These are phyloP conservation scores for Starmerella gropengiesseri DNA, from an alignment of 805 yeast genomes.

Conservation along the genomic window DNA sequence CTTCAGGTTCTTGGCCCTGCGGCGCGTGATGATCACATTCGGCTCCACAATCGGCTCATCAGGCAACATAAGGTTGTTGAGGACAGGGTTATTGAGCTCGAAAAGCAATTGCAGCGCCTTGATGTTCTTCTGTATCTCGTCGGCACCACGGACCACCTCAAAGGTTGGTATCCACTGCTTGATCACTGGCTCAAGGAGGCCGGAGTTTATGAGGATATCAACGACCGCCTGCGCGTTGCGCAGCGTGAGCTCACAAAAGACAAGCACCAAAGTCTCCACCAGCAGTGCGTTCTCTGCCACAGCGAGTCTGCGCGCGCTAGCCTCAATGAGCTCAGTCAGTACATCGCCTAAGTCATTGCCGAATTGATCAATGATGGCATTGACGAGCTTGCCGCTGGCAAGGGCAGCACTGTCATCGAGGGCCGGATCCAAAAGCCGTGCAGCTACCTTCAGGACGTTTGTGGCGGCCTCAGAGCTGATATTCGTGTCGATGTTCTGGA, in stretches of 20 bases:
- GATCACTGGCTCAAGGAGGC: conserved; percentile 47
- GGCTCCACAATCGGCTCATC: conserved; percentile 57
- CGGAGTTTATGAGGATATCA: conserved; percentile 40
- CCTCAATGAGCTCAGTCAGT: conserved; percentile 50
- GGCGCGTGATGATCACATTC: conserved; percentile 66
- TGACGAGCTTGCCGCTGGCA: conserved; percentile 60
- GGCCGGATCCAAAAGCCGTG: conserved; percentile 58
- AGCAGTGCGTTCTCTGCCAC: conserved; percentile 60
- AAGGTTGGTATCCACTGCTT: conserved; percentile 78
- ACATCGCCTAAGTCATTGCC: conserved; percentile 33
- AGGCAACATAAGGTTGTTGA: conserved; percentile 48
- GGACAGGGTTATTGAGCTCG: conserved; percentile 43
- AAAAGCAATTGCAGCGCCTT: conserved; percentile 61
- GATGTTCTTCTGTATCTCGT: conserved; percentile 54
- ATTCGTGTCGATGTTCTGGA: conserved; percentile 30
- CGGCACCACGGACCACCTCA: conserved; percentile 69
- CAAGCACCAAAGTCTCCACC: conserved; percentile 62
- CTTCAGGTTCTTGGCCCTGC: conserved; percentile 56
- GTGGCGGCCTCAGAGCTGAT: conserved; percentile 17
- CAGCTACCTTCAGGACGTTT: conserved; percentile 50
- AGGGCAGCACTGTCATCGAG: conserved; percentile 73
- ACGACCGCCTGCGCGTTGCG: conserved; percentile 54
- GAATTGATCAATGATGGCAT: conserved; percentile 47
- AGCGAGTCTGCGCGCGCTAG: conserved; percentile 57
- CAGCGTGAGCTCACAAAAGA: conserved; percentile 61